Conservation (phyloP, 225 moss, liverwort and hornwort genomes). For the Polytrichum formosum region DNA sequence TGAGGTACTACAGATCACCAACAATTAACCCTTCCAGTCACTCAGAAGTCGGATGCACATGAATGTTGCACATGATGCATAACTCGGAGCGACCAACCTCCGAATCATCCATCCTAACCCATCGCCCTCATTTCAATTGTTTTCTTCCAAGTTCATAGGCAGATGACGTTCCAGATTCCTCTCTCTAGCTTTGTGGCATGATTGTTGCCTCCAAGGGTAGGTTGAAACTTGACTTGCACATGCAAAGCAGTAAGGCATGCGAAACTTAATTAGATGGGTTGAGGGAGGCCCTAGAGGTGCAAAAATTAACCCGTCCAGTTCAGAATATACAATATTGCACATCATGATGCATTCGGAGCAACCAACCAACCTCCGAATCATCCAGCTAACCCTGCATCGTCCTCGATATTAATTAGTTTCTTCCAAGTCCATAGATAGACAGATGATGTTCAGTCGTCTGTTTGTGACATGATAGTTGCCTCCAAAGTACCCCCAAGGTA, state of each 20-base stretch:
- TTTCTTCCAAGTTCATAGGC: background rate
- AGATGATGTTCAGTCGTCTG: background rate
- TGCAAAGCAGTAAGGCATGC: no score
- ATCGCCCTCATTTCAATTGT: background rate
- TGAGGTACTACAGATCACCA: conserved; percentile 4
- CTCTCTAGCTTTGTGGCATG: no score
- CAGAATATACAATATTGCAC: background rate
- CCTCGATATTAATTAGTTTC: background rate
- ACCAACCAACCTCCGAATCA: no score
- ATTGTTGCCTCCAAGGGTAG: no score
- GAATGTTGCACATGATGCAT: background rate
- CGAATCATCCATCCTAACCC: no score
- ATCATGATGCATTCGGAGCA: background rate
- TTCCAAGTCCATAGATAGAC: background rate
- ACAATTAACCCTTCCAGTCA: background rate
- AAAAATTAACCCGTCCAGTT: background rate
- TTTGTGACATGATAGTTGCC: no score
- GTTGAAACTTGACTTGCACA: no score
- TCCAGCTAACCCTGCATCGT: no score
- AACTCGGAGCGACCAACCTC: background rate
- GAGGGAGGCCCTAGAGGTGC: conserved; percentile 23
- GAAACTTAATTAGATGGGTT: no score
- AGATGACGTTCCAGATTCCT: background rate
- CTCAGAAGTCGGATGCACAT: background rate
- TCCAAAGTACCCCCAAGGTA: background rate